Evolutionary conservation across 2,329 filamentous ascomycete species (phyloP).

Genomic region (Monosporascus cannonballus): DNA sequence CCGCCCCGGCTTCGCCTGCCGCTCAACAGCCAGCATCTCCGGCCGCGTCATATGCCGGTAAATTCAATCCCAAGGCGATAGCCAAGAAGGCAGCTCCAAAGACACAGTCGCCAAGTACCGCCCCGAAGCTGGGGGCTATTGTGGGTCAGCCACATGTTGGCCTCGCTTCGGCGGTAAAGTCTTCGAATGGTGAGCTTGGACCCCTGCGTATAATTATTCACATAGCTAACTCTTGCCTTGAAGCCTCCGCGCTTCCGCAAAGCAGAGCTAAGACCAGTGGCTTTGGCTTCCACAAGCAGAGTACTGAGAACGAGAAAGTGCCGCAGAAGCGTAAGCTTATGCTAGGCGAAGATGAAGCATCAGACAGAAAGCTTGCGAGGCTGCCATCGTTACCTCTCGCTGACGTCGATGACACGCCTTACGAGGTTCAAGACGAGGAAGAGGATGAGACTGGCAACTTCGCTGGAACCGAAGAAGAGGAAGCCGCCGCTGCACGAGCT

Average conservation of each 20-base stretch:
- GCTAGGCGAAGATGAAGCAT: constrained; percentile 83
- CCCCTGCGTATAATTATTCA: background rate
- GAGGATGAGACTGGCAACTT: constrained; percentile 71
- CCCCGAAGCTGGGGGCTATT: constrained; percentile 46
- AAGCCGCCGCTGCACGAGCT: constrained; percentile 75
- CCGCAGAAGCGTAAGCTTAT: constrained; percentile 69
- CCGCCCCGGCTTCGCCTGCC: constrained; percentile 45
- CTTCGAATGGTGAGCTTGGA: constrained; percentile 29
- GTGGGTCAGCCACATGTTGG: constrained; percentile 32
- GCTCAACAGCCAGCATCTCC: constrained; percentile 41
- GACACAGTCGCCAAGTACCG: constrained; percentile 48
- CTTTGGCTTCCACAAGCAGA: constrained; percentile 73
- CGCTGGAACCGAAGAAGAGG: constrained; percentile 79
- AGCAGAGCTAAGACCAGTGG: constrained; percentile 70
- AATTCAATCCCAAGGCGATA: constrained; percentile 83
- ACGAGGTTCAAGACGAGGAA: constrained; percentile 55
- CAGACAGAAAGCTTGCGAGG: constrained; percentile 83
- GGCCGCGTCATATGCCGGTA: constrained; percentile 61
- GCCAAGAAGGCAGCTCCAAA: constrained; percentile 65
- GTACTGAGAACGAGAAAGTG: constrained; percentile 58
- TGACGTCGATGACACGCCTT: constrained; percentile 52
- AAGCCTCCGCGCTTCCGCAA: constrained; percentile 55
- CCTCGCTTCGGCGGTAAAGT: constrained; percentile 25
- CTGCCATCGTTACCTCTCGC: constrained; percentile 72
- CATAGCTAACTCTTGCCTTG: constrained; percentile 16